These are phyloP conservation scores for Hypoxylon intermedium DNA, from an alignment of 495 filamentous ascomycete genomes.

Conservation along the genomic window DNA sequence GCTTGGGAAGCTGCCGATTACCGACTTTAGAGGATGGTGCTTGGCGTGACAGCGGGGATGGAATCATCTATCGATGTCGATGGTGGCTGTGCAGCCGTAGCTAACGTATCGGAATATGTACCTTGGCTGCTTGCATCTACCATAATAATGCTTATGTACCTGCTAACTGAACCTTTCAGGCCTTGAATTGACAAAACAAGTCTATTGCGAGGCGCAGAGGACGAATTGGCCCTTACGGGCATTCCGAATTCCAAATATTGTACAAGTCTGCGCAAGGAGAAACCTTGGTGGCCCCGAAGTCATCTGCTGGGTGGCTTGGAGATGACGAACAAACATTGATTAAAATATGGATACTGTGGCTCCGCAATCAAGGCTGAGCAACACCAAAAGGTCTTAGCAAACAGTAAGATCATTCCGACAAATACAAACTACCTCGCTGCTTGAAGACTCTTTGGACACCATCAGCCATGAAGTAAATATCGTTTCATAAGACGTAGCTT, in stretches of 20 bases:
- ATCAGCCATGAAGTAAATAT: too few species aligned
- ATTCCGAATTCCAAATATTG: slow-evolving; percentile 27
- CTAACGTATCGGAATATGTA: slow-evolving; percentile 1
- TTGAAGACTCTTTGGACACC: slow-evolving; percentile 3
- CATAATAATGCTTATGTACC: neutral
- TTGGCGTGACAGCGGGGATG: slow-evolving; percentile 18
- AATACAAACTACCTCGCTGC: slow-evolving; percentile 17
- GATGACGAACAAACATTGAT: slow-evolving; percentile 21
- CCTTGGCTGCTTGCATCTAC: neutral
- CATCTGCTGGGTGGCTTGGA: slow-evolving; percentile 16
- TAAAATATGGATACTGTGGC: slow-evolving; percentile 11
- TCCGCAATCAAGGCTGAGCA: slow-evolving; percentile 44
- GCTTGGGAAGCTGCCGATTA: slow-evolving; percentile 35
- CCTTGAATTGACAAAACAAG: neutral
- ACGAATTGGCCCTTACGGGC: neutral
- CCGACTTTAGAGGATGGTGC: slow-evolving; percentile 24
- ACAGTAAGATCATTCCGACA: neutral
- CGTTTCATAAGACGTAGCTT: too few species aligned
- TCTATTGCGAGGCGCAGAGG: neutral
- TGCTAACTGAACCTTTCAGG: neutral
- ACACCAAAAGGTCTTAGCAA: neutral
- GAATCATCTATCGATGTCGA: slow-evolving; percentile 12
- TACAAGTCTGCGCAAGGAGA: neutral
- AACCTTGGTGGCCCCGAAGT: slow-evolving; percentile 9
- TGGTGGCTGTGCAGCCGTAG: slow-evolving; percentile 30